A percentile compares a stretch with the other conserved stretches of the same genome.
Evolutionary conservation across 371 early-diverging fungal species (phyloP).

Genomic region (Apophysomyces variabilis): DNA sequence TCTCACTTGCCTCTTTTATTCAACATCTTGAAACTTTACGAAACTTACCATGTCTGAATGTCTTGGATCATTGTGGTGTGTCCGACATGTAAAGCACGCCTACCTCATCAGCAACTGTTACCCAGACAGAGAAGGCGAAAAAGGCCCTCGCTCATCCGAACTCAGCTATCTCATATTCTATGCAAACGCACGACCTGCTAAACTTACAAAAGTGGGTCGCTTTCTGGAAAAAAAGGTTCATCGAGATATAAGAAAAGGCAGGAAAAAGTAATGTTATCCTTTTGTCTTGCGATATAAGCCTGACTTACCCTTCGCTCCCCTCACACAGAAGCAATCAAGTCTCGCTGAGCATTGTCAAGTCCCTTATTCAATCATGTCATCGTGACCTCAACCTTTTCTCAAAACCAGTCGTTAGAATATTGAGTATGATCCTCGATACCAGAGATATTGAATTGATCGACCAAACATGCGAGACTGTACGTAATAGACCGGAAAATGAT

Average conservation of each 20-base stretch:
- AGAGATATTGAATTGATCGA: conserved; percentile 57
- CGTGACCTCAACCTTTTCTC: conserved; percentile 82
- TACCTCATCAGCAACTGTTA: conserved; percentile 88
- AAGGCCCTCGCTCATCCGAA: conserved; percentile 78
- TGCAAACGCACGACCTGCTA: conserved; percentile 85
- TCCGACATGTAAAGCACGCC: conserved; percentile 81
- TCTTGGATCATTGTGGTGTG: conserved; percentile 16
- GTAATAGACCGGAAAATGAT: neutral
- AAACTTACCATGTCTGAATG: conserved; percentile 14
- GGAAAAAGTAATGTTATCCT: conserved; percentile 49
- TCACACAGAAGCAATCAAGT: conserved; percentile 40
- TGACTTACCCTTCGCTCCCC: neutral
- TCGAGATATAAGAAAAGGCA: conserved; percentile 66
- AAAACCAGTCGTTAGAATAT: conserved; percentile 64
- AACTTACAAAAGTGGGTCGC: conserved; percentile 88
- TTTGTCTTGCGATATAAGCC: neutral
- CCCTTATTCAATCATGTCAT: conserved; percentile 73
- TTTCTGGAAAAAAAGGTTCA: conserved; percentile 76
- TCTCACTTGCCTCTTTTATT: neutral
- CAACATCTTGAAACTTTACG: neutral
- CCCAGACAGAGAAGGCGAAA: conserved; percentile 75
- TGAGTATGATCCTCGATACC: conserved; percentile 56
- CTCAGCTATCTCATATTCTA: conserved; percentile 91
- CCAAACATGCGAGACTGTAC: conserved; percentile 60
- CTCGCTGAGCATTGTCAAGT: conserved; percentile 71